Conservation (phyloP, 2,329 filamentous ascomycete genomes). For the Penicillium sp. region DNA sequence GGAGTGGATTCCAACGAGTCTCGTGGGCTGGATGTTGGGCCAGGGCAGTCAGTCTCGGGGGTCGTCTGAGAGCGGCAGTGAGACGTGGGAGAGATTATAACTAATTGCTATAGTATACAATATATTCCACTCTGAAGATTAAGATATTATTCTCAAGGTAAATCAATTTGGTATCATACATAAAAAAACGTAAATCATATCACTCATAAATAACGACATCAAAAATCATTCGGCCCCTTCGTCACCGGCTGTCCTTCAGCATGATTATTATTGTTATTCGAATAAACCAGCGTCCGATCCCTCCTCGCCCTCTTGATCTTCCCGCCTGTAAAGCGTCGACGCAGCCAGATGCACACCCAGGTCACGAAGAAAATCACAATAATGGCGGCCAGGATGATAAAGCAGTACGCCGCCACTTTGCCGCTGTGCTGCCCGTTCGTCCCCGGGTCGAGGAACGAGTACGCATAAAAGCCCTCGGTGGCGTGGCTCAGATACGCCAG, state of each 20-base stretch:
- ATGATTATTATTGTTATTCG: not conserved
- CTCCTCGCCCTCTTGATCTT: slow-evolving; percentile 22
- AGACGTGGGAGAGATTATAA: slow-evolving; percentile 35
- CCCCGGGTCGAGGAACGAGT: slow-evolving; percentile 68
- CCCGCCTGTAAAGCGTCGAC: slow-evolving; percentile 43
- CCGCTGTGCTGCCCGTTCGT: slow-evolving; percentile 44
- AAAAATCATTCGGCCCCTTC: slow-evolving; percentile 1
- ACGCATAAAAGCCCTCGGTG: slow-evolving; percentile 70
- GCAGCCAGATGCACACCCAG: slow-evolving; percentile 51
- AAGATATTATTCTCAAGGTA: too few species aligned
- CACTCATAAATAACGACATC: not conserved
- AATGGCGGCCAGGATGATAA: slow-evolving; percentile 55
- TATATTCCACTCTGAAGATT: not conserved
- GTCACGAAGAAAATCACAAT: slow-evolving; percentile 52
- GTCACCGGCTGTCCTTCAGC: not conserved
- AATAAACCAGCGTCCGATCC: slow-evolving; percentile 16
- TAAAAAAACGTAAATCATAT: too few species aligned
- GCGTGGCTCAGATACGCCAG: slow-evolving; percentile 70
- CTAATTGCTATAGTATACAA: not conserved
- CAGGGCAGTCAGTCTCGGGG: slow-evolving; percentile 44
- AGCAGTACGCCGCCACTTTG: slow-evolving; percentile 61
- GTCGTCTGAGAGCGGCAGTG: slow-evolving; percentile 27
- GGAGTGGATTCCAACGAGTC: slow-evolving; percentile 66
- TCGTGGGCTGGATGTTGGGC: slow-evolving; percentile 95
- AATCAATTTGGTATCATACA: not conserved